These are phyloP conservation scores for Leptographium flavum DNA, from an alignment of 2,329 filamentous ascomycete genomes.

Conservation along the genomic window DNA sequence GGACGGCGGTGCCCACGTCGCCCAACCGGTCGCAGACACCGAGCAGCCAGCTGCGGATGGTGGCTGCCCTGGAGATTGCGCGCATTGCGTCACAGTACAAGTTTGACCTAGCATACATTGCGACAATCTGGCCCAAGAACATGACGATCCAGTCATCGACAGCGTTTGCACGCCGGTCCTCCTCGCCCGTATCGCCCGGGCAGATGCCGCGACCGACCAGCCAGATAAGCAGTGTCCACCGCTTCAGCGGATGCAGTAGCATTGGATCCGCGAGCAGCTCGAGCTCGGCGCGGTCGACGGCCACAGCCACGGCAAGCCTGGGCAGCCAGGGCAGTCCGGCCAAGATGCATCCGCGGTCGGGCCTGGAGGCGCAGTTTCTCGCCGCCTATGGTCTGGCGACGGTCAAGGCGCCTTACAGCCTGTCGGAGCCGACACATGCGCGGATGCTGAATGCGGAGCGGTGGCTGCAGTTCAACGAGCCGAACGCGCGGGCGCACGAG, in stretches of 20 bases:
- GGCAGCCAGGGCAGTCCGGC: slow-evolving; percentile 10
- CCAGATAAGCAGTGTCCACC: slow-evolving; percentile 1
- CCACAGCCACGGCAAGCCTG: neutral
- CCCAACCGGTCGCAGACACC: slow-evolving; percentile 13
- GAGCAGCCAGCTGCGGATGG: slow-evolving; percentile 30
- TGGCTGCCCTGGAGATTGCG: slow-evolving; percentile 39
- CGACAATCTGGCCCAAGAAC: slow-evolving; percentile 39
- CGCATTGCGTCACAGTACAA: slow-evolving; percentile 40
- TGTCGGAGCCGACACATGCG: slow-evolving; percentile 33
- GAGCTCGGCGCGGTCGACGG: neutral
- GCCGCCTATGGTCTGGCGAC: slow-evolving; percentile 39
- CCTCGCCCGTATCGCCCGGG: neutral
- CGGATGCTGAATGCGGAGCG: slow-evolving; percentile 32
- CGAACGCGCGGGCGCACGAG: slow-evolving; percentile 25
- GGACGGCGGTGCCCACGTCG: neutral
- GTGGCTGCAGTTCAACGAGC: slow-evolving; percentile 39
- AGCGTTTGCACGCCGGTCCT: neutral
- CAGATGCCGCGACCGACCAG: slow-evolving; percentile 1
- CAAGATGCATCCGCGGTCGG: slow-evolving; percentile 5
- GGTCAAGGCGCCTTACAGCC: slow-evolving; percentile 35
- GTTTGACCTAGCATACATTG: slow-evolving; percentile 44
- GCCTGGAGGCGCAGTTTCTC: slow-evolving; percentile 30
- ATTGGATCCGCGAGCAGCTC: neutral
- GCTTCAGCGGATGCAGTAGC: neutral
- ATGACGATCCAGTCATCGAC: slow-evolving; percentile 5